Percentiles rank a stretch among this genome's conserved stretches.
phyloP scores from a whole-genome alignment of 2,329 filamentous ascomycete species.

The Colletotrichum brevisporum region DNA sequence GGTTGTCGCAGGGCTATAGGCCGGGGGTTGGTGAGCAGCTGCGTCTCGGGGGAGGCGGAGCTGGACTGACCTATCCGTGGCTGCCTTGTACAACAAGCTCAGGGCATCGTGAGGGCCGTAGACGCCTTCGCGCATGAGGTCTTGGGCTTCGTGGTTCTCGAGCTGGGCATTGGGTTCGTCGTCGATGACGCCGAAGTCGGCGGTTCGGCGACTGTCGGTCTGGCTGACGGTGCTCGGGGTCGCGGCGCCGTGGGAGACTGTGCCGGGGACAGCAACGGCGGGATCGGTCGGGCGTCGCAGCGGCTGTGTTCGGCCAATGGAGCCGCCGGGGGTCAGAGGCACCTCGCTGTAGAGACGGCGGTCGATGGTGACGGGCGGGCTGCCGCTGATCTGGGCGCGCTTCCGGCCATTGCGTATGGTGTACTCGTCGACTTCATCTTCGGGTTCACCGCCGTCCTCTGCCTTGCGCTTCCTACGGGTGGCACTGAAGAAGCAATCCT shows the following conservation, averaged over 20 bases:
- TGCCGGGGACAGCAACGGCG: slow-evolving; percentile 21
- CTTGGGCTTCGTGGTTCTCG: slow-evolving; percentile 75
- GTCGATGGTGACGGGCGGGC: slow-evolving; percentile 59
- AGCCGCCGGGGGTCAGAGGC: slow-evolving; percentile 77
- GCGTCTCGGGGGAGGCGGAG: slow-evolving; percentile 35
- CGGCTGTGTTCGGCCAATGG: slow-evolving; percentile 75
- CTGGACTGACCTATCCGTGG: slow-evolving; percentile 69
- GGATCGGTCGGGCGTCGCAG: slow-evolving; percentile 71
- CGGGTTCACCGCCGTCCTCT: slow-evolving; percentile 66
- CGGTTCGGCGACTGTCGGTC: slow-evolving; percentile 45
- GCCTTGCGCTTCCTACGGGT: slow-evolving; percentile 93
- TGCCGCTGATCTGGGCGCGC: slow-evolving; percentile 66
- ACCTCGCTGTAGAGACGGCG: slow-evolving; percentile 64
- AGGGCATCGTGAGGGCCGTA: slow-evolving; percentile 95
- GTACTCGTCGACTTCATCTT: slow-evolving; percentile 71
- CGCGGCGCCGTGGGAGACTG: slow-evolving; percentile 46
- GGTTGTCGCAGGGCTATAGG: slow-evolving; percentile 32
- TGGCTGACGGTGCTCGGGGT: slow-evolving; percentile 50
- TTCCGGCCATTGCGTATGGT: slow-evolving; percentile 82
- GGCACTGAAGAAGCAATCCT: slow-evolving; percentile 97
- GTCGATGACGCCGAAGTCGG: slow-evolving; percentile 55
- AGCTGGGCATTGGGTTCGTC: slow-evolving; percentile 73
- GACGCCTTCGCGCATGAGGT: slow-evolving; percentile 78
- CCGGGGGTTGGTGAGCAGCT: slow-evolving; percentile 38
- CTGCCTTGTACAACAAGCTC: slow-evolving; percentile 91